Conservation (phyloP, 352 stramenopile genomes). For the Hyaloperonospora brassicae region DNA sequence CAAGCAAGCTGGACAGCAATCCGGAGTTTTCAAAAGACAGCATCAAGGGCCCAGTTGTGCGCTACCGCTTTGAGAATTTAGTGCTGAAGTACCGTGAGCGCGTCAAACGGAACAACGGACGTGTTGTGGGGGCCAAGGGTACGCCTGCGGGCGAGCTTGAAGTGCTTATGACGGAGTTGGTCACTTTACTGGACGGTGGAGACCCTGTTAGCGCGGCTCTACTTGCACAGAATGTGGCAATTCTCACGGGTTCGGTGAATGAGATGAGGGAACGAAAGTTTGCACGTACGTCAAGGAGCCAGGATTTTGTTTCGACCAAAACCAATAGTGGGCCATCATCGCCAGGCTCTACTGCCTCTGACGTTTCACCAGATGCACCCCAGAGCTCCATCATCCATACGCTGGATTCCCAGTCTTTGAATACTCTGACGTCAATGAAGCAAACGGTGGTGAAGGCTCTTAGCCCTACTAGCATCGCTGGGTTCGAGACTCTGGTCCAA, state of each 20-base stretch:
- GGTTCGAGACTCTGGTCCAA: constrained; percentile 23
- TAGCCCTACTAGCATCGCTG: constrained; percentile 15
- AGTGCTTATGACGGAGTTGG: constrained; percentile 29
- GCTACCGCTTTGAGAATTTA: constrained; percentile 32
- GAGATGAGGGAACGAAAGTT: constrained; percentile 1
- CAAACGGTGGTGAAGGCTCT: constrained; percentile 3
- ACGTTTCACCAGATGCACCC: constrained; percentile 1
- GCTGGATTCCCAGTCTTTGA: not conserved
- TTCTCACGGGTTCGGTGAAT: constrained; percentile 11
- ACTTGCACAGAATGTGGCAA: constrained; percentile 22
- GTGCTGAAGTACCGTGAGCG: constrained; percentile 28
- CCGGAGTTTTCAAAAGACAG: constrained; percentile 26
- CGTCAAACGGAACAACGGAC: constrained; percentile 26
- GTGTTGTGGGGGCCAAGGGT: constrained; percentile 21
- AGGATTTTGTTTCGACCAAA: constrained; percentile 16
- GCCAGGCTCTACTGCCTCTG: constrained; percentile 1
- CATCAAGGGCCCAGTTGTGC: constrained; percentile 28
- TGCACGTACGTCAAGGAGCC: constrained; percentile 5
- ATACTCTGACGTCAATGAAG: not conserved
- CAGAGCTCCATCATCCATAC: constrained; percentile 17
- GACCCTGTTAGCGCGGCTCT: constrained; percentile 20
- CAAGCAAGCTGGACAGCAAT: constrained; percentile 17
- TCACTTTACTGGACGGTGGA: constrained; percentile 23
- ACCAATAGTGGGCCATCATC: constrained; percentile 18
- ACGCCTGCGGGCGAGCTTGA: constrained; percentile 27